These are phyloP conservation scores for Suillus brevipes DNA, from an alignment of 768 basidiomycete genomes.

Conservation along the genomic window DNA sequence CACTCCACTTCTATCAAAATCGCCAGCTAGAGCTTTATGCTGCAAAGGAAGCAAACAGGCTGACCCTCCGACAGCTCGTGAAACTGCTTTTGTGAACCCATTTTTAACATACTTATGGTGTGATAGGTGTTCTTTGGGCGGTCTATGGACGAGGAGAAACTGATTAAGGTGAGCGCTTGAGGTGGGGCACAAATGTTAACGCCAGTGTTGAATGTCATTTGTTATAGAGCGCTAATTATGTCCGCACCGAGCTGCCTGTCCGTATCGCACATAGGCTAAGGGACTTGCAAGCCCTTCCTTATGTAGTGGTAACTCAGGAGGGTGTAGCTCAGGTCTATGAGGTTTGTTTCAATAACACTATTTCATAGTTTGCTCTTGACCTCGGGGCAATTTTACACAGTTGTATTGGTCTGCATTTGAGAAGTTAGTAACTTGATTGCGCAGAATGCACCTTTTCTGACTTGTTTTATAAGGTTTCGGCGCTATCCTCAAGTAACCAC, in stretches of 20 bases:
- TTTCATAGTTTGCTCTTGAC: neutral
- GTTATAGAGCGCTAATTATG: constrained; percentile 82
- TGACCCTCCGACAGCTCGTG: constrained; percentile 82
- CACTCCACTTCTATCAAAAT: constrained; percentile 78
- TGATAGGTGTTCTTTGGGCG: constrained; percentile 82
- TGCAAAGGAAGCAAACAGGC: constrained; percentile 63
- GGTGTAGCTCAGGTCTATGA: constrained; percentile 82
- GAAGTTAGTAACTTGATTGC: constrained; percentile 46
- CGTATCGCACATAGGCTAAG: constrained; percentile 85
- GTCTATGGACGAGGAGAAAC: constrained; percentile 72
- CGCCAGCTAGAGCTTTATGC: constrained; percentile 81
- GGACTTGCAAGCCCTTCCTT: constrained; percentile 84
- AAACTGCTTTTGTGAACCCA: constrained; percentile 16
- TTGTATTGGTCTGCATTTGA: constrained; percentile 88
- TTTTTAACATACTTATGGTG: constrained; percentile 6
- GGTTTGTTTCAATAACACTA: constrained; percentile 42
- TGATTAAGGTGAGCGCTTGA: constrained; percentile 59
- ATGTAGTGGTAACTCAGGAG: constrained; percentile 84
- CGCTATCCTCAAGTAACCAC: constrained; percentile 71
- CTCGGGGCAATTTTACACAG: constrained; percentile 36
- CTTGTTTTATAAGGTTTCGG: constrained; percentile 53
- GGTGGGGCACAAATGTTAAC: neutral
- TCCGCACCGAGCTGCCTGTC: constrained; percentile 85
- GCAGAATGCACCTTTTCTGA: constrained; percentile 12
- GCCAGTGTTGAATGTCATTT: neutral